Evolutionary conservation across 106 monocot species (phyloP).

Genomic region (Platanthera zijinensis): DNA sequence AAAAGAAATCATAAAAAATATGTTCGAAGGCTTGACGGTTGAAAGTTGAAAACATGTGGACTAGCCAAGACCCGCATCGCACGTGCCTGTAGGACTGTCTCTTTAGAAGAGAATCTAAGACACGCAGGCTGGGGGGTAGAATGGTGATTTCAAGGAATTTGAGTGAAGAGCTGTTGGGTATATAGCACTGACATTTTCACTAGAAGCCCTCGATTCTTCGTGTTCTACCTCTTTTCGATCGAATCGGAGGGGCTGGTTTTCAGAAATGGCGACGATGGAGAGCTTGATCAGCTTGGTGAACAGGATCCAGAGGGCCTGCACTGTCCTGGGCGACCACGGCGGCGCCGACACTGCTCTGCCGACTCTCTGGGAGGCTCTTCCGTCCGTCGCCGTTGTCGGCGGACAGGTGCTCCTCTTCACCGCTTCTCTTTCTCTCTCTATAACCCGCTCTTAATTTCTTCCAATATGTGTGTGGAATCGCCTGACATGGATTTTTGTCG

Average conservation of each 20-base stretch:
- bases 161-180: neutral
- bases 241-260: conserved; percentile 9
- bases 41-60: too few relatives aligned
- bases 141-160: neutral
- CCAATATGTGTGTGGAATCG: neutral
- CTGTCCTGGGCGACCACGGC: conserved; percentile 87
- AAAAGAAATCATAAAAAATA: too few relatives aligned
- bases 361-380: conserved; percentile 66
- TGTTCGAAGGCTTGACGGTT: too few relatives aligned
- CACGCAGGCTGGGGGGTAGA: neutral
- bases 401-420: conserved; percentile 26
- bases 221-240: conserved; percentile 4
- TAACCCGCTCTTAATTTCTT: neutral
- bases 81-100: too few relatives aligned
- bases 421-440: neutral
- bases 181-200: neutral
- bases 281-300: conserved; percentile 88
- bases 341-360: conserved; percentile 43
- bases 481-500: neutral
- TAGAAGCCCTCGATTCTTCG: neutral
- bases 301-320: conserved; percentile 87
- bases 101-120: too few relatives aligned
- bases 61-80: too few relatives aligned
- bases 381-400: conserved; percentile 63
- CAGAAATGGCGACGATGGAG: conserved; percentile 64